These are phyloP conservation scores for Lactarius deliciosus DNA, from an alignment of 768 basidiomycete genomes.

Conservation along the genomic window DNA sequence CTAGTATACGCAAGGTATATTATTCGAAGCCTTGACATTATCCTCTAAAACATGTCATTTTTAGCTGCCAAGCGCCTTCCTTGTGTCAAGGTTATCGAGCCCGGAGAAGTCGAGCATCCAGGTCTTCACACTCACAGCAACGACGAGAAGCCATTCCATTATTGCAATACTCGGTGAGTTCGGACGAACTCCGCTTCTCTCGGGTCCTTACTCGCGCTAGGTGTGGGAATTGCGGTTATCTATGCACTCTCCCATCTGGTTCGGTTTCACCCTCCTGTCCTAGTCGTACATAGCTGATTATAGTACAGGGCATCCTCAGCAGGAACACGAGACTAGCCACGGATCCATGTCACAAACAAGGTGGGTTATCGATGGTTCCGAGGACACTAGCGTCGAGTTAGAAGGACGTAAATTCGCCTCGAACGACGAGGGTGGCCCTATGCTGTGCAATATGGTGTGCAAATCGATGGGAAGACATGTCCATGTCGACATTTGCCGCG, in stretches of 20 bases:
- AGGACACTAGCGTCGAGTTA: constrained; percentile 50
- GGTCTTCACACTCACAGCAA: constrained; percentile 51
- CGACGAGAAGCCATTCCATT: constrained; percentile 49
- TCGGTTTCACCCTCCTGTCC: constrained; percentile 1
- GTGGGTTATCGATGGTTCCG: constrained; percentile 56
- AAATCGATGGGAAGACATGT: constrained; percentile 53
- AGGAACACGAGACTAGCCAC: constrained; percentile 60
- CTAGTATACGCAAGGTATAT: constrained; percentile 54
- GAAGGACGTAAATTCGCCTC: constrained; percentile 54
- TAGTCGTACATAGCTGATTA: neutral
- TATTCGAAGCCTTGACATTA: neutral
- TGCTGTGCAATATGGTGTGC: constrained; percentile 61
- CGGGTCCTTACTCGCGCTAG: constrained; percentile 32
- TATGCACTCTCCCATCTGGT: constrained; percentile 58
- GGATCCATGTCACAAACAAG: constrained; percentile 59
- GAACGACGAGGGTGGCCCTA: constrained; percentile 56
- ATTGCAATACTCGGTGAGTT: constrained; percentile 48
- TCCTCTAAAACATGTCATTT: neutral
- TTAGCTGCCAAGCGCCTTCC: constrained; percentile 50
- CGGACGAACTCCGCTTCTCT: neutral
- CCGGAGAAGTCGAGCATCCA: constrained; percentile 42
- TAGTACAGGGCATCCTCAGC: constrained; percentile 53
- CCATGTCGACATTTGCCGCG: constrained; percentile 56
- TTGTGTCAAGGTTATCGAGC: constrained; percentile 48
- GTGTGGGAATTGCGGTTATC: constrained; percentile 55